Evolutionary conservation across 768 basidiomycete species (phyloP).

Genomic region (Lentinula boryana): DNA sequence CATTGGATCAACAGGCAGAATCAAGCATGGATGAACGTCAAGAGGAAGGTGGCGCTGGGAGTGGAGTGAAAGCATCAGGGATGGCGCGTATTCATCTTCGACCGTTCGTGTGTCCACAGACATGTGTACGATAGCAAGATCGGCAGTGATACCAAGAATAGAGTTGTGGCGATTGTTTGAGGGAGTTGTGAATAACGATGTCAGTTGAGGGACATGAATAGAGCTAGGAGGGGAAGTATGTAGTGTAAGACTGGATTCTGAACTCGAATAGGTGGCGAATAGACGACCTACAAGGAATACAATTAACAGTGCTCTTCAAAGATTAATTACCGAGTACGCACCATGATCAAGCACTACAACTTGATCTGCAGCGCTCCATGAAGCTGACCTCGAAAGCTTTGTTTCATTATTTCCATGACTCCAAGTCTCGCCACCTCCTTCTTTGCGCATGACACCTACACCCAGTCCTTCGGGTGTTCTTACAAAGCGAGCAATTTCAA

Average conservation of each 20-base stretch:
- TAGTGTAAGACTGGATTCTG: conserved; percentile 43
- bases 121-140: conserved; percentile 50
- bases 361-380: conserved; percentile 54
- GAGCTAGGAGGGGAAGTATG: conserved; percentile 38
- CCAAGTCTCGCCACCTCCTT: conserved; percentile 63
- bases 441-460: conserved; percentile 56
- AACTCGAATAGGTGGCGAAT: conserved; percentile 54
- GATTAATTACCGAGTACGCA: conserved; percentile 19
- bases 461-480: conserved; percentile 78
- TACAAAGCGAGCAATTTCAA: conserved; percentile 54
- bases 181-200: conserved; percentile 62
- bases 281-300: conserved; percentile 27
- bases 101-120: conserved; percentile 22
- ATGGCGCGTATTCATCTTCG: background rate
- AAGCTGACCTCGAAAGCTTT: conserved; percentile 41
- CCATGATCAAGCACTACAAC: conserved; percentile 70
- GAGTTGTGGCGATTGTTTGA: conserved; percentile 43
- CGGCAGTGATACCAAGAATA: conserved; percentile 62
- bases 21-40: conserved; percentile 38
- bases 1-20: conserved; percentile 85
- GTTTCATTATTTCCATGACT: conserved; percentile 38
- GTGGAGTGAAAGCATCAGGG: conserved; percentile 30
- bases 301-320: background rate
- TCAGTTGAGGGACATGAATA: conserved; percentile 44
- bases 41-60: conserved; percentile 52